Evolutionary conservation across 2,329 filamentous ascomycete genomes (phyloP).

Genomic region (Cercospora sp.): DNA sequence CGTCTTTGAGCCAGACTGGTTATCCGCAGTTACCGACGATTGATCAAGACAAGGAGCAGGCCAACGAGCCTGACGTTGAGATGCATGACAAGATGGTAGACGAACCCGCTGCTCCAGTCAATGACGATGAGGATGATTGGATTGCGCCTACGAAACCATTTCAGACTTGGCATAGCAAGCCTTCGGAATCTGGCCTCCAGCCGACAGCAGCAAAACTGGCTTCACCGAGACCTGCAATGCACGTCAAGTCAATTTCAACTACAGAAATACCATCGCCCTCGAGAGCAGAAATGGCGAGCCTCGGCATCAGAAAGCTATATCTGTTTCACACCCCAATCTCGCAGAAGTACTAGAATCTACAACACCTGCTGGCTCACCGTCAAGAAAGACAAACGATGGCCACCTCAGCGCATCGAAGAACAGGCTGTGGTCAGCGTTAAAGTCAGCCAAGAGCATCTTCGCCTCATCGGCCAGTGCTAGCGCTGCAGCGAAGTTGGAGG

Average conservation of each 20-base stretch:
- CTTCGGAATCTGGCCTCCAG: slow-evolving; percentile 17
- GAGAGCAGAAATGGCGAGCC: slow-evolving; percentile 40
- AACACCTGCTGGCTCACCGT: slow-evolving; percentile 59
- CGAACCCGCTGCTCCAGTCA: slow-evolving; percentile 31
- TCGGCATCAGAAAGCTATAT: slow-evolving; percentile 59
- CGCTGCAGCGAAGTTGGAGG: slow-evolving; percentile 60
- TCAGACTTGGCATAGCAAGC: slow-evolving; percentile 19
- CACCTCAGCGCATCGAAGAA: slow-evolving; percentile 90
- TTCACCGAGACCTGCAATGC: slow-evolving; percentile 44
- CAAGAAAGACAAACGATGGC: slow-evolving; percentile 64
- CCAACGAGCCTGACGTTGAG: slow-evolving; percentile 13
- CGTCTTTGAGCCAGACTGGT: slow-evolving; percentile 37
- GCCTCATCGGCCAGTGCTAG: slow-evolving; percentile 68
- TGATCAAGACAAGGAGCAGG: slow-evolving; percentile 22
- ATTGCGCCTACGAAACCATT: slow-evolving; percentile 52
- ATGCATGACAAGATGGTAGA: slow-evolving; percentile 11
- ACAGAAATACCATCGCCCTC: slow-evolving; percentile 50
- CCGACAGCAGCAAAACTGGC: slow-evolving; percentile 24
- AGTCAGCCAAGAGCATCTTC: slow-evolving; percentile 81
- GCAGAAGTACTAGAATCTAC: slow-evolving; percentile 48
- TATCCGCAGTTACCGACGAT: slow-evolving; percentile 45
- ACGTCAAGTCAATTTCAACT: slow-evolving; percentile 41
- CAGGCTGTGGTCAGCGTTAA: slow-evolving; percentile 86
- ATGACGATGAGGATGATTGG: slow-evolving; percentile 60
- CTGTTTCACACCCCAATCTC: slow-evolving; percentile 46